A percentile compares a stretch with the other conserved stretches of the same genome.
phyloP scores from a whole-genome alignment of 2,329 filamentous ascomycete species.

The Colletotrichum sp. region DNA sequence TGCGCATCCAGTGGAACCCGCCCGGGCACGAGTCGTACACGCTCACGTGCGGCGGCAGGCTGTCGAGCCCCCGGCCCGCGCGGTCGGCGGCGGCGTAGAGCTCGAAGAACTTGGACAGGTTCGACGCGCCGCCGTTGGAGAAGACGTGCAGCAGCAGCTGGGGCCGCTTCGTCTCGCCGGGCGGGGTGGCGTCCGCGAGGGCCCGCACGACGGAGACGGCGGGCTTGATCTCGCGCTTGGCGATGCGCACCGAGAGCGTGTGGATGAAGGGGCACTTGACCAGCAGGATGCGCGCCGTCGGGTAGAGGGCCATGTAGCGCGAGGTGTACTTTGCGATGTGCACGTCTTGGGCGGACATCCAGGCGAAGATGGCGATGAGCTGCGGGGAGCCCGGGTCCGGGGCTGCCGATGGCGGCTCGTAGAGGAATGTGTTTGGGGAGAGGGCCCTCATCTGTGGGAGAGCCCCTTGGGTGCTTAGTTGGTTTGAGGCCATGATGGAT shows the following conservation, averaged over 20 bases:
- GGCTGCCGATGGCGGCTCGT: constrained; percentile 28
- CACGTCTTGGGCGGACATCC: constrained; percentile 55
- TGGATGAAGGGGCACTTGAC: constrained; percentile 45
- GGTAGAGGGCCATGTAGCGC: constrained; percentile 49
- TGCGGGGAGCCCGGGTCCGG: constrained; percentile 37
- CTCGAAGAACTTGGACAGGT: constrained; percentile 42
- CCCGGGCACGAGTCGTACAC: constrained; percentile 57
- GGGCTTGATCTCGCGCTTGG: constrained; percentile 38
- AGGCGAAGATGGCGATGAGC: constrained; percentile 52
- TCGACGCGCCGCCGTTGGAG: constrained; percentile 57
- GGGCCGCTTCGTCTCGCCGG: constrained; percentile 11
- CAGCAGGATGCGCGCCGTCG: constrained; percentile 50
- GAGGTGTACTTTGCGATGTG: constrained; percentile 59
- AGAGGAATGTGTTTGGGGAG: constrained; percentile 40
- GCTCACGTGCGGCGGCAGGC: constrained; percentile 46
- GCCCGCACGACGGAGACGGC: constrained; percentile 44
- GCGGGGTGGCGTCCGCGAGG: constrained; percentile 26
- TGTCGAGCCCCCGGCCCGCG: constrained; percentile 2
- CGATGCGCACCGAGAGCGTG: constrained; percentile 35
- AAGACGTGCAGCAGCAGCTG: constrained; percentile 54
- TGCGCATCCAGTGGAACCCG: constrained; percentile 41
- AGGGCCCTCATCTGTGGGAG: constrained; percentile 42
- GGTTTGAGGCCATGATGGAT: constrained; percentile 30
- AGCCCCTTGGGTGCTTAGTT: constrained; percentile 22
- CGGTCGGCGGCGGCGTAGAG: constrained; percentile 33